Evolutionary conservation across 2,329 filamentous ascomycete genomes (phyloP).

Genomic region (Apiospora koreana): DNA sequence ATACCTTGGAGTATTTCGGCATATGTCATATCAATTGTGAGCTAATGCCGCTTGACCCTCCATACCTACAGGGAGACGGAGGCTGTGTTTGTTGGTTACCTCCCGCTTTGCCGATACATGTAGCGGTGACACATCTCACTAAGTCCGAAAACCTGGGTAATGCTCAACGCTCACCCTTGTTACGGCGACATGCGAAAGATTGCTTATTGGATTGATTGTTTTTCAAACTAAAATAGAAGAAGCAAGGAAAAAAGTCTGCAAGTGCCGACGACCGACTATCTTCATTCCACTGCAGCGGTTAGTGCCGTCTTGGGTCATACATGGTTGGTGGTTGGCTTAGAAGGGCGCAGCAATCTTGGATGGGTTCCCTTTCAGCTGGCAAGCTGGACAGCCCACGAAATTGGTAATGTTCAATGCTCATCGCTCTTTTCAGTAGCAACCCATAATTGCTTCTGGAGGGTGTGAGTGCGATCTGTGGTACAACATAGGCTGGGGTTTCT

Average conservation of each 20-base stretch:
- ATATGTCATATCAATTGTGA: neutral
- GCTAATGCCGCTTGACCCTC: neutral
- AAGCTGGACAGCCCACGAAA: neutral
- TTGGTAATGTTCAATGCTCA: neutral
- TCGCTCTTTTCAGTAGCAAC: neutral
- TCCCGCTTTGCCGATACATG: neutral
- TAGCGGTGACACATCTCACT: neutral
- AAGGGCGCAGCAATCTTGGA: neutral
- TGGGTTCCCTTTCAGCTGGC: neutral
- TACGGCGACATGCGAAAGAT: neutral
- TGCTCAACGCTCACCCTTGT: neutral
- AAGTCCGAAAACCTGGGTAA: neutral
- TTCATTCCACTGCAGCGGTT: neutral
- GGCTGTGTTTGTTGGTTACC: constrained; percentile 4
- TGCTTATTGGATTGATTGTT: no score
- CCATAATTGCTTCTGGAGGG: neutral
- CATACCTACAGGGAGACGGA: neutral
- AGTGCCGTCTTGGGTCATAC: neutral
- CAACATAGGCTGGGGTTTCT: neutral
- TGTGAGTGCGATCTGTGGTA: neutral
- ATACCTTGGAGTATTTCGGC: neutral
- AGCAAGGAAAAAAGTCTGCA: neutral
- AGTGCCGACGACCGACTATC: neutral
- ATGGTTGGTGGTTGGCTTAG: neutral
- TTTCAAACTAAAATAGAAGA: neutral